Evolutionary conservation across 1,284 basidiomycete genomes (phyloP).

Genomic region (Rhodotorula sp.): DNA sequence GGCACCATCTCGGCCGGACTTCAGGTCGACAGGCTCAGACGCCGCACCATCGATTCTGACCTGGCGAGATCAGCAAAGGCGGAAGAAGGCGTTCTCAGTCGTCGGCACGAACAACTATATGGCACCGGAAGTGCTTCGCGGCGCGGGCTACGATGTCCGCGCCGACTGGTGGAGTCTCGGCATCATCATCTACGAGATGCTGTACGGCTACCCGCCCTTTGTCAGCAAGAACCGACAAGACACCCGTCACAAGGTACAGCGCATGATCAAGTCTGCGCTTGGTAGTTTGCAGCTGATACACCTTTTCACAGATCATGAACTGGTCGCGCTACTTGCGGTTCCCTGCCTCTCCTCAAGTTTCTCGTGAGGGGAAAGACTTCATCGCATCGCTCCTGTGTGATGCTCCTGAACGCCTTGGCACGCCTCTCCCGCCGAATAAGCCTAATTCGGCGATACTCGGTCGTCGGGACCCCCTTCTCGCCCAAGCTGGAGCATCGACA

Average conservation of each 20-base stretch:
- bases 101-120: conserved; percentile 50
- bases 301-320: conserved; percentile 60
- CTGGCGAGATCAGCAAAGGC: conserved; percentile 88
- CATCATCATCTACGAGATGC: conserved; percentile 45
- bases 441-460: conserved; percentile 69
- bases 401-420: conserved; percentile 84
- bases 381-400: conserved; percentile 88
- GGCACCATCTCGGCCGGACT: not conserved
- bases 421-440: conserved; percentile 53
- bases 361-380: conserved; percentile 78
- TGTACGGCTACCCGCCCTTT: conserved; percentile 73
- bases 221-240: conserved; percentile 87
- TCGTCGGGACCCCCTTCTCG: conserved; percentile 70
- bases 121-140: conserved; percentile 77
- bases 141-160: conserved; percentile 79
- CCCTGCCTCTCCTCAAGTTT: conserved; percentile 76
- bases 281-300: conserved; percentile 51
- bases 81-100: conserved; percentile 92
- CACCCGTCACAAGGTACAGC: conserved; percentile 53
- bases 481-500: conserved; percentile 46
- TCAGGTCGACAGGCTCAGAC: conserved; percentile 22
- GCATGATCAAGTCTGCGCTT: not conserved
- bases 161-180: conserved; percentile 83
- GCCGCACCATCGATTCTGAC: conserved; percentile 64
- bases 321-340: conserved; percentile 86